These are phyloP conservation scores for Neurospora tetrasperma DNA, from an alignment of 495 filamentous ascomycete genomes.

Conservation along the genomic window DNA sequence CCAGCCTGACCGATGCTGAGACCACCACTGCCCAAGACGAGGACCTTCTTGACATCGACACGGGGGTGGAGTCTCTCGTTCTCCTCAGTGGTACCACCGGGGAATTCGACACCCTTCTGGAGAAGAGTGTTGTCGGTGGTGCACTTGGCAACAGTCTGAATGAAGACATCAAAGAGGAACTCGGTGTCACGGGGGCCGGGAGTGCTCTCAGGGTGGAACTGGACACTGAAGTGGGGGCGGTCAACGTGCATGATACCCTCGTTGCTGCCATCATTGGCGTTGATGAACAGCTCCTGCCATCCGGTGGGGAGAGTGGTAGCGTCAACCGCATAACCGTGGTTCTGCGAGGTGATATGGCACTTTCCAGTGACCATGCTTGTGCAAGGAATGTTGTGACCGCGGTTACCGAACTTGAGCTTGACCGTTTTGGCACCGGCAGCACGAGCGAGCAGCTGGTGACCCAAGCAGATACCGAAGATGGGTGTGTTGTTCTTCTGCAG, in stretches of 20 bases:
- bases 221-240: constrained; percentile 92
- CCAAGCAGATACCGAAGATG: constrained; percentile 93
- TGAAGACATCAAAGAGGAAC: constrained; percentile 93
- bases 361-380: constrained; percentile 87
- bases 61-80: constrained; percentile 65
- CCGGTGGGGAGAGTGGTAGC: constrained; percentile 57
- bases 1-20: constrained; percentile 94
- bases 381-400: constrained; percentile 97
- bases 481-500: constrained; percentile 68
- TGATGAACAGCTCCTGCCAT: constrained; percentile 92
- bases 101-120: constrained; percentile 63
- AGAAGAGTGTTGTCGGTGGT: constrained; percentile 50
- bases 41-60: constrained; percentile 82
- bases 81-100: constrained; percentile 69
- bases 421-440: constrained; percentile 77
- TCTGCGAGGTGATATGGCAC: constrained; percentile 98
- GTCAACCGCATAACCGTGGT: constrained; percentile 92
- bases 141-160: constrained; percentile 65
- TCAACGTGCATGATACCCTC: constrained; percentile 84
- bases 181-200: constrained; percentile 96
- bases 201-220: constrained; percentile 96
- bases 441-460: constrained; percentile 87
- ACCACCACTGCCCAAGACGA: constrained; percentile 88
- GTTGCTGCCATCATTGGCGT: constrained; percentile 96
- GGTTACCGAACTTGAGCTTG: constrained; percentile 99